A percentile compares a stretch with the other conserved stretches of the same genome.
These are phyloP conservation scores for Cyphellophora europaea DNA, from an alignment of 2,329 filamentous ascomycete genomes.

Conservation along the genomic window DNA sequence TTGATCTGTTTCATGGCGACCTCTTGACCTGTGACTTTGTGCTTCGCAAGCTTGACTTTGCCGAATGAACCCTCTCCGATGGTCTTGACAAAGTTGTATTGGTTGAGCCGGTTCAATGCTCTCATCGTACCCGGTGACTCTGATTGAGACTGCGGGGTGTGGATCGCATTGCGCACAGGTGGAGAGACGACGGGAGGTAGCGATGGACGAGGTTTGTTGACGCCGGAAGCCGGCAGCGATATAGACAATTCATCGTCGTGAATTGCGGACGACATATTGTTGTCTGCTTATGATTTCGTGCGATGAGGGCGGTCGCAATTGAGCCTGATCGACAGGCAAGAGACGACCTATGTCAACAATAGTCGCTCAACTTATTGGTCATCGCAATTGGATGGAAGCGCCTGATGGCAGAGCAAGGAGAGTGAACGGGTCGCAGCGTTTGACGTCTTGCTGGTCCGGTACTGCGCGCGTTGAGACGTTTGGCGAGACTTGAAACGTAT, in stretches of 20 bases:
- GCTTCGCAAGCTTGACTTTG: conserved; percentile 94
- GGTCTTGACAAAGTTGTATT: conserved; percentile 83
- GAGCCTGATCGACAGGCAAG: no score
- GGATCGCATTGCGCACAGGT: conserved; percentile 9
- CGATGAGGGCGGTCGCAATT: no score
- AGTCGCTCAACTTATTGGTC: no score
- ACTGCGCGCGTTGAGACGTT: no score
- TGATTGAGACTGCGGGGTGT: conserved; percentile 27
- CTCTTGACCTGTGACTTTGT: conserved; percentile 85
- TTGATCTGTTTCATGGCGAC: conserved; percentile 98
- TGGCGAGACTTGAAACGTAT: no score
- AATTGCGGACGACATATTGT: conserved; percentile 25
- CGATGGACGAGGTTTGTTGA: conserved; percentile 16
- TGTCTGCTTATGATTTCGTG: background rate
- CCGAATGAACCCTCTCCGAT: conserved; percentile 96
- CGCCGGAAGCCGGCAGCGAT: conserved; percentile 22
- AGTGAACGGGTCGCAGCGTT: no score
- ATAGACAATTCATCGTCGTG: conserved; percentile 29
- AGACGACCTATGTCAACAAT: no score
- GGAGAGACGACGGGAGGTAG: conserved; percentile 17
- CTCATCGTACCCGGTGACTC: conserved; percentile 38
- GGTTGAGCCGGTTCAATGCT: conserved; percentile 76
- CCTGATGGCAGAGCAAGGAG: no score
- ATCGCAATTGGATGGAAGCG: no score
- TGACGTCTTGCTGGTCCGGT: no score